A percentile compares a stretch with the other conserved stretches of the same genome.
These are phyloP conservation scores for Crepidotus variabilis DNA, from an alignment of 768 basidiomycete species.

Conservation along the genomic window DNA sequence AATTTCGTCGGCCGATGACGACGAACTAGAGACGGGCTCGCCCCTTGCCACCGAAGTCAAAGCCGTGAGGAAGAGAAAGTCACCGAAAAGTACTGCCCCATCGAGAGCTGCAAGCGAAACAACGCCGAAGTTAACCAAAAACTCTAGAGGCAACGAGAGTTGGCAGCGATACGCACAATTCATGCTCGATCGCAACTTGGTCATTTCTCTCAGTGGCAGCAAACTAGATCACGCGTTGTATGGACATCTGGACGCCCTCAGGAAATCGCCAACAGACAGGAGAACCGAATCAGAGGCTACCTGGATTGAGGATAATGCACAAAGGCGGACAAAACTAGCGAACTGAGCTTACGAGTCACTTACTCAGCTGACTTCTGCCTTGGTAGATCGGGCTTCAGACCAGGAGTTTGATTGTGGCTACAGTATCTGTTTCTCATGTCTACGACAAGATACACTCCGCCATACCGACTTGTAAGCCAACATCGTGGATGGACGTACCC, in stretches of 20 bases:
- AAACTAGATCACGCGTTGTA: conserved; percentile 39
- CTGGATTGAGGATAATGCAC: no score
- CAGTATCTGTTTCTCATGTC: no score
- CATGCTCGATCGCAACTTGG: conserved; percentile 47
- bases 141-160: conserved; percentile 35
- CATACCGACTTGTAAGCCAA: no score
- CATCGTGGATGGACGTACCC: no score
- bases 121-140: conserved; percentile 10
- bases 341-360: no score
- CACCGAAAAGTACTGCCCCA: background rate
- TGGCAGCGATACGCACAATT: conserved; percentile 64
- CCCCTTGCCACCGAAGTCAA: background rate
- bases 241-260: conserved; percentile 17
- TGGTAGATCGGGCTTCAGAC: no score
- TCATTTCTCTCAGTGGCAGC: conserved; percentile 43
- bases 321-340: no score
- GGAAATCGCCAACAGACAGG: background rate
- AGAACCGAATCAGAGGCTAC: conserved; percentile 8
- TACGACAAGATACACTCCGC: no score
- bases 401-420: no score
- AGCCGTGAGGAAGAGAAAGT: background rate
- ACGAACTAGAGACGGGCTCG: conserved; percentile 9
- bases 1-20: background rate
- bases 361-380: no score
- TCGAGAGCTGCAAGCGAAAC: background rate